Conservation (phyloP, 2,329 filamentous ascomycete genomes). For the Ophioceras dolichostomum region DNA sequence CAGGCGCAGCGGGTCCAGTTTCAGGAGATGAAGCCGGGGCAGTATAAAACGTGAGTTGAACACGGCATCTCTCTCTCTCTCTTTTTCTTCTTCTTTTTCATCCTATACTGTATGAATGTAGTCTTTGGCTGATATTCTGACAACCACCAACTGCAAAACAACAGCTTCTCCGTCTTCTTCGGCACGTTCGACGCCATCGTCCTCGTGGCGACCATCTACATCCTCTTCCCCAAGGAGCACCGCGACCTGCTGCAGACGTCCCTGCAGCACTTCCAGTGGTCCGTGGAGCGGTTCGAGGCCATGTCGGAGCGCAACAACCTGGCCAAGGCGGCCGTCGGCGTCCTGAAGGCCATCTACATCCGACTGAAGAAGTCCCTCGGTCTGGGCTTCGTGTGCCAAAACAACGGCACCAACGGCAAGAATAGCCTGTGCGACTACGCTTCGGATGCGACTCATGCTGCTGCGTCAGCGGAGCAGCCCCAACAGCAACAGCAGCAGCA, state of each 20-base stretch:
- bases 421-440: not conserved
- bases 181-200: constrained; percentile 53
- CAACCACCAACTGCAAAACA: too few species aligned
- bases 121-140: too few species aligned
- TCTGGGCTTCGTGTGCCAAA: constrained; percentile 15
- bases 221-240: constrained; percentile 46
- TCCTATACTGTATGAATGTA: not conserved
- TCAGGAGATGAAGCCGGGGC: constrained; percentile 31
- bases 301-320: constrained; percentile 41
- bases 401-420: constrained; percentile 1
- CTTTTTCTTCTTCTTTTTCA: not conserved
- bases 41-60: constrained; percentile 35
- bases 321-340: constrained; percentile 39
- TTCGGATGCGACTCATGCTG: not conserved
- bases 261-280: constrained; percentile 46
- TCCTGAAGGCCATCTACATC: constrained; percentile 40
- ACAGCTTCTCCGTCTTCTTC: constrained; percentile 43
- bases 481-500: not conserved
- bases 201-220: constrained; percentile 46
- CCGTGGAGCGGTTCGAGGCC: constrained; percentile 42
- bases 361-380: constrained; percentile 39
- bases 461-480: not conserved
- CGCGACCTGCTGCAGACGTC: constrained; percentile 31
- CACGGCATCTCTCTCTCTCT: too few species aligned
- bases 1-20: constrained; percentile 39